Conservation (phyloP, 805 yeast species). For the Kodamaea neixiangensis region DNA sequence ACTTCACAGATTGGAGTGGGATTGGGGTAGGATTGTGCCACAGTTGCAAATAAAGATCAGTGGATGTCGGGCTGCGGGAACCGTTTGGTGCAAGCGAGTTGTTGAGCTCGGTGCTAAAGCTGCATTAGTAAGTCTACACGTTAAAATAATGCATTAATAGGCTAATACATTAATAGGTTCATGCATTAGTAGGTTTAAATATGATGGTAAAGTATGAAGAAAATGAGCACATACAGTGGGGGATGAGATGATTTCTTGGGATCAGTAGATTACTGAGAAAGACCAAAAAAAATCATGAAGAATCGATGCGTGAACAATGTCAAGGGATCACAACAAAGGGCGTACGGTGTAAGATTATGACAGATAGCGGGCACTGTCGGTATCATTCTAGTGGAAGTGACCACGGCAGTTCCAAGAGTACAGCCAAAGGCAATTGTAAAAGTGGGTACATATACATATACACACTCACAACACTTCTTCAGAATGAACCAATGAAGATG, state of each 20-base stretch:
- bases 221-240: too few species aligned
- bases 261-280: background rate
- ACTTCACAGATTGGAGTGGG: background rate
- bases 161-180: too few species aligned
- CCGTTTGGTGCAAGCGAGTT: too few species aligned
- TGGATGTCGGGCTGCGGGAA: too few species aligned
- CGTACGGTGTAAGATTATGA: slow-evolving; percentile 36
- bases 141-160: too few species aligned
- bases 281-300: background rate
- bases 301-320: slow-evolving; percentile 29
- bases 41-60: slow-evolving; percentile 6
- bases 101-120: too few species aligned
- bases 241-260: background rate
- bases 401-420: too few species aligned
- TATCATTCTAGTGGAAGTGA: slow-evolving; percentile 25
- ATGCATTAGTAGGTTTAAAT: too few species aligned
- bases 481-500: slow-evolving; percentile 33
- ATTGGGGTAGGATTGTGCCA: background rate
- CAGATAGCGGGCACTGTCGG: slow-evolving; percentile 31
- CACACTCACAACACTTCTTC: slow-evolving; percentile 44
- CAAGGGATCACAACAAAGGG: slow-evolving; percentile 45
- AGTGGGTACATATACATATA: slow-evolving; percentile 54
- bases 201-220: too few species aligned
- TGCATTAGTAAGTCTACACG: too few species aligned
- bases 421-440: too few species aligned